Evolutionary conservation across 2,329 filamentous ascomycete genomes (phyloP), one percentile per base, ranked within the genome.

Genomic region (Tolypocladium paradoxum): DNA sequence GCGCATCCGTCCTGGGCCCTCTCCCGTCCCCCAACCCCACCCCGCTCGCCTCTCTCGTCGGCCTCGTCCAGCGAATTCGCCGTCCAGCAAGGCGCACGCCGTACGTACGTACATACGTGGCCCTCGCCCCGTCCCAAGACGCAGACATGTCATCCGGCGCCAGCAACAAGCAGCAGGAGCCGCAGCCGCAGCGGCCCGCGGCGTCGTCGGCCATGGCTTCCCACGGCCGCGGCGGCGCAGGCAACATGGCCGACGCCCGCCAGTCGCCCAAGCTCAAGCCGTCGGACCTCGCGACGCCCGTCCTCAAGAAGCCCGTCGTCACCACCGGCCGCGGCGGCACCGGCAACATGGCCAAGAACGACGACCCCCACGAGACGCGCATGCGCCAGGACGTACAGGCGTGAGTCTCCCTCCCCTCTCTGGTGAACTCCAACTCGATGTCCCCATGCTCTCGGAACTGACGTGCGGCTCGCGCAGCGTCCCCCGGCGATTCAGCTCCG

Each of bases 251-350:
- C 65, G 75, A 79, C 58, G 68, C 73, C 54, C 67, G 73, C 57
- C 70, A 75, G 57, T 74, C 74, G 16, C 73, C 82, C 50, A 72
- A 80, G 58, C 61, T 82, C 46, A 70, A 74, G 33, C 72, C 82
- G 46, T 71, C 79, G 54, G 87, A 92, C 64, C 82, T 95, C 57
- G 74, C 85, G 62, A 96, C 90, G 1, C 91, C 91, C 1, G 87
- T 82, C 14, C 81, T 97, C 65, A 96, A 95, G 73, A 81, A 81
- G 48, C 73, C 87, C n/a, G 76, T 88, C 59, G 90, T 92, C 65
- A 96, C 91, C 22, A 96, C 91, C 3, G 91, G 91, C 53, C 87
- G 91, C 50, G 91, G 91, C 53, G 91, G 91, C 56, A 84, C 81
- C 5, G 90, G 90, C 55, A 96, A 95, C 74, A 95, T 96, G 86